A percentile compares a stretch with the other conserved stretches of the same genome.
Evolutionary conservation across 2,329 filamentous ascomycete genomes (phyloP).

Genomic region (Colletotrichum sublineola): DNA sequence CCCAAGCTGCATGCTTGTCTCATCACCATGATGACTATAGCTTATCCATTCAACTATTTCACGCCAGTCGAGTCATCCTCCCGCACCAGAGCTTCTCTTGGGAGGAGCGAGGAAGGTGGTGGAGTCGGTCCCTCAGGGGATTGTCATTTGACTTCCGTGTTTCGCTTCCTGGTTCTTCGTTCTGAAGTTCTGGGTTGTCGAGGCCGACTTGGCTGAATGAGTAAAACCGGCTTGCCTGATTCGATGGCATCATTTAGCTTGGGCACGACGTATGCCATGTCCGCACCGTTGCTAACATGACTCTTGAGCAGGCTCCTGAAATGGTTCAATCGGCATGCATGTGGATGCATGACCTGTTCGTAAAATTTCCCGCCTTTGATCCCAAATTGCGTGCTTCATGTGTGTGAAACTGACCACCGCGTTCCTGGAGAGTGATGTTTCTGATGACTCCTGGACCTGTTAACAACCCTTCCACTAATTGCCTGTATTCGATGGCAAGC

Average conservation of each 20-base stretch:
- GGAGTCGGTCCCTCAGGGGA: constrained; percentile 69
- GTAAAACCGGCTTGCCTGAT: constrained; percentile 76
- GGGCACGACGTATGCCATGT: not conserved
- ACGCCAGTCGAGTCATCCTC: constrained; percentile 78
- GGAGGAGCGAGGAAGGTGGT: constrained; percentile 77
- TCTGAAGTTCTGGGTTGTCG: constrained; percentile 59
- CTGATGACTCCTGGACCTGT: not conserved
- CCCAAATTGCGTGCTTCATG: no score
- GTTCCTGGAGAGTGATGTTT: not conserved
- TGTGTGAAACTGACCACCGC: not conserved
- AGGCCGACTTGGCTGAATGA: constrained; percentile 75
- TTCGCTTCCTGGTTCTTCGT: constrained; percentile 42
- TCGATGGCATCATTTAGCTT: not conserved
- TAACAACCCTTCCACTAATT: not conserved
- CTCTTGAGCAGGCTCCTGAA: not conserved
- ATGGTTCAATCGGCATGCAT: no score
- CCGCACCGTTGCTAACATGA: constrained; percentile 15
- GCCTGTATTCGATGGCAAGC: not conserved
- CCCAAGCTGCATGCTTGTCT: not conserved
- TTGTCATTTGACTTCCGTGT: constrained; percentile 74
- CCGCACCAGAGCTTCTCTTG: constrained; percentile 72
- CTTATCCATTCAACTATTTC: constrained; percentile 84
- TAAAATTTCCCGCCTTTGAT: not conserved
- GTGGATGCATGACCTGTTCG: no score
- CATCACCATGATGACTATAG: constrained; percentile 69